Conservation (phyloP, 2,329 filamentous ascomycete species). For the Bisporella sp. region DNA sequence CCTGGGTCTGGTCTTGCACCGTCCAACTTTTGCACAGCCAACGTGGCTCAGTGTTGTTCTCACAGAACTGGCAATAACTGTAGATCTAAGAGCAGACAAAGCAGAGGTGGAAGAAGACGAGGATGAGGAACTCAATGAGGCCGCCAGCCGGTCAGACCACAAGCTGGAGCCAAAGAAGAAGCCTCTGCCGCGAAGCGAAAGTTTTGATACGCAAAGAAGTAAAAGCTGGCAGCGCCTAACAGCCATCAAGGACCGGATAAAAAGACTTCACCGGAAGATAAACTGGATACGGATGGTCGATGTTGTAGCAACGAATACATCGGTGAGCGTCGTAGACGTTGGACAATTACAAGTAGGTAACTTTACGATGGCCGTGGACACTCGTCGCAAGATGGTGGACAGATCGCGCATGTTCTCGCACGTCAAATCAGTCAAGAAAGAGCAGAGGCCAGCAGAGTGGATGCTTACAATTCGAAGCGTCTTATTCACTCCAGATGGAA, state of each 20-base stretch:
- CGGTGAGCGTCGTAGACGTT: slow-evolving; percentile 69
- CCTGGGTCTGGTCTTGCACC: slow-evolving; percentile 79
- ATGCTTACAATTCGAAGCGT: slow-evolving; percentile 80
- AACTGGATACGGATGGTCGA: slow-evolving; percentile 87
- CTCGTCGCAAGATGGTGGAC: slow-evolving; percentile 84
- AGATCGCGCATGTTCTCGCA: slow-evolving; percentile 83
- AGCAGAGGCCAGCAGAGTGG: slow-evolving; percentile 84
- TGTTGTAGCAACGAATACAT: slow-evolving; percentile 74
- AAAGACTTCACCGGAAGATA: slow-evolving; percentile 78
- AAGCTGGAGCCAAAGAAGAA: slow-evolving; percentile 14
- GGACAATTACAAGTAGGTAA: slow-evolving; percentile 80
- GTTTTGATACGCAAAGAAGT: slow-evolving; percentile 41
- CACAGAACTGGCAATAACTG: slow-evolving; percentile 74
- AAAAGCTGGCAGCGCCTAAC: slow-evolving; percentile 78
- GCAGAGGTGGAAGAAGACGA: slow-evolving; percentile 15
- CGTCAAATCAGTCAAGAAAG: slow-evolving; percentile 54
- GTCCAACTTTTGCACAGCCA: slow-evolving; percentile 92
- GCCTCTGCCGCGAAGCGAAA: slow-evolving; percentile 16
- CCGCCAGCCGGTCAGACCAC: slow-evolving; percentile 14
- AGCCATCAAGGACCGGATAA: slow-evolving; percentile 75
- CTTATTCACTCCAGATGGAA: slow-evolving; percentile 78
- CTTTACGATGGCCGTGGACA: slow-evolving; percentile 83
- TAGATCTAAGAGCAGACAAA: slow-evolving; percentile 66
- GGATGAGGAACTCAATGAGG: slow-evolving; percentile 21
- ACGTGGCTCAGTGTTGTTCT: slow-evolving; percentile 92